Evolutionary conservation across 2,329 filamentous ascomycete genomes (phyloP), one percentile per base, ranked within the genome.

Genomic region (Fusarium pseudoanthophilum): DNA sequence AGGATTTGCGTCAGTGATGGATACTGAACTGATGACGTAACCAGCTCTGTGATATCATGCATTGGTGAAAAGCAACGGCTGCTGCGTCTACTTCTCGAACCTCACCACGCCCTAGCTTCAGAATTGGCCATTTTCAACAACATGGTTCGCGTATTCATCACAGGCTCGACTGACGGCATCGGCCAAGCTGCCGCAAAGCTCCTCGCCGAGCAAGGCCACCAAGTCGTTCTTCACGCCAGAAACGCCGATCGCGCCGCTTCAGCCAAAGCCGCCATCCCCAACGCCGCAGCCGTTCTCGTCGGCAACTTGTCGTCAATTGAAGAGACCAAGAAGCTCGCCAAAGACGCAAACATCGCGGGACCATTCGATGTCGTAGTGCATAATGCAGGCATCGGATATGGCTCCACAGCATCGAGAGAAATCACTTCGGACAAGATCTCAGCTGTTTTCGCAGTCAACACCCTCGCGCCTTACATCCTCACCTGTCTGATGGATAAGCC

Each of bases 131-230:
- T 13, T 0, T 10, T 10, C 11, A n/a, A 1, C 16, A 60, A 59
- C 3, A 75, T 75, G 73, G 73, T 72, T 3, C 73, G 73, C 13
- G 57, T 75, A 28, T 75, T 75, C 30, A 72, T 75, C 30, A 75
- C 73, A n/a, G 73, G 73, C 8, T 75, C 73, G 9, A 57, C 64
- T 20, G 73, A 75, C 36, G 73, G 73, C 39, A 74, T 75, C 16
- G 73, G 73, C 11, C 73, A 72, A 45, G 73, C 61, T 1, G 62
- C 62, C 18, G 73, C 73, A 15, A 74, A 74, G 32, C 61, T 70
- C 26, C 64, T 75, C 18, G 61, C 52, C 0, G 70, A 75, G 15
- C 73, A 74, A 30, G 67, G 71, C n/a, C 73, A 75, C 16, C 71
- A 74, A 26, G 73, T 75, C 4, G 52, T 55, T 6, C 53, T 75